A percentile compares a stretch with the other conserved stretches of the same genome.
phyloP scores from a whole-genome alignment of 2,329 filamentous ascomycete species.

The Aspergillus sp. region DNA sequence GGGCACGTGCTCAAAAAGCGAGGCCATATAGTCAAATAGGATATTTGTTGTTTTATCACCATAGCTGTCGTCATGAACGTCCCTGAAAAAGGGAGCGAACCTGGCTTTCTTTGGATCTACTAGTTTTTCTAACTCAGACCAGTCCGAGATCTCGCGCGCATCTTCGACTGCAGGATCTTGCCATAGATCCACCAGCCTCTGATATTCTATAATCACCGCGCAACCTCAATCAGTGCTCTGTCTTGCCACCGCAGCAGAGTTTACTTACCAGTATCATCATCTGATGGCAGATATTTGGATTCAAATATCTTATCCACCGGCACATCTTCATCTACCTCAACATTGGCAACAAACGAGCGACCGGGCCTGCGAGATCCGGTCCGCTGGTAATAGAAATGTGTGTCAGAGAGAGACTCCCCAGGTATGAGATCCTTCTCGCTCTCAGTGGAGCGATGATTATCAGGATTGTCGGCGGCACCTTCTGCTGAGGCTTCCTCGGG shows the following conservation, averaged over 20 bases:
- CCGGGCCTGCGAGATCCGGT: neutral
- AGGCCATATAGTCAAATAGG: neutral
- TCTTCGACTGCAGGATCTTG: neutral
- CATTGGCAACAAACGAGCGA: neutral
- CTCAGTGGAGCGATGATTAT: neutral
- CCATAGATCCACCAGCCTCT: neutral
- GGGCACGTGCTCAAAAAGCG: neutral
- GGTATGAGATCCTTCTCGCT: neutral
- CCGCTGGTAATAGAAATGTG: neutral
- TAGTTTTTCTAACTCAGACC: neutral
- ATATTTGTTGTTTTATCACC: neutral
- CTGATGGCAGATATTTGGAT: neutral
- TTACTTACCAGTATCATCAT: slow-evolving; percentile 5
- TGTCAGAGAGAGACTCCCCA: neutral
- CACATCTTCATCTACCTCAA: neutral
- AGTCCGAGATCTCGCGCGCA: neutral
- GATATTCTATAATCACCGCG: neutral
- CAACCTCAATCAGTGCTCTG: neutral
- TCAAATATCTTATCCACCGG: neutral
- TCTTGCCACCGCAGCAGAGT: neutral
- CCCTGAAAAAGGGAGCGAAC: neutral
- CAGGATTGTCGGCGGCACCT: no score
- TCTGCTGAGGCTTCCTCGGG: no score
- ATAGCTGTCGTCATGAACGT: neutral
- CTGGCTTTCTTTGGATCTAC: neutral